These are phyloP conservation scores for Lotus japonicus DNA, from an alignment of 306 rosid genomes.

Conservation along the genomic window DNA sequence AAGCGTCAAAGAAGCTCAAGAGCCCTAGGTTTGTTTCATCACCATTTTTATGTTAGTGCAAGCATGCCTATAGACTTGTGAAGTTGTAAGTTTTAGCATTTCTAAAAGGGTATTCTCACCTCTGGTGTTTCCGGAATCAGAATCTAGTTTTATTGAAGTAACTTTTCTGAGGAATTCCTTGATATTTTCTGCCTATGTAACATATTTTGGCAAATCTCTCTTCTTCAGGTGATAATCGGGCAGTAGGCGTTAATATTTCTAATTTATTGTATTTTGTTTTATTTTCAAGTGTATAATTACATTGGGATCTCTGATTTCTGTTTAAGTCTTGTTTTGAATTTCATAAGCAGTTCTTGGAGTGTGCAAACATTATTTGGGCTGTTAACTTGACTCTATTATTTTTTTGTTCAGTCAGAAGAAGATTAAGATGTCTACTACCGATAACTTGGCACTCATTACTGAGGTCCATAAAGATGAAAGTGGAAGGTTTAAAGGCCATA, in stretches of 20 bases:
- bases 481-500: slow-evolving; percentile 23
- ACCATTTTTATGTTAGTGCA: neutral
- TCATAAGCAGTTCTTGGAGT: neutral
- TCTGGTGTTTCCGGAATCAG: neutral
- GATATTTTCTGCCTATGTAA: too few species aligned
- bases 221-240: too few species aligned
- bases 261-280: neutral
- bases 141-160: slow-evolving; percentile 8
- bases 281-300: neutral
- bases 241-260: neutral
- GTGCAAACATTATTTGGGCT: neutral
- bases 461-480: slow-evolving; percentile 32
- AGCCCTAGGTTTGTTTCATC: slow-evolving; percentile 51
- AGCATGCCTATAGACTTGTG: neutral
- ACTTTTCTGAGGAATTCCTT: neutral
- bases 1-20: slow-evolving; percentile 51
- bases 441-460: slow-evolving; percentile 31
- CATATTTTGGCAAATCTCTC: too few species aligned
- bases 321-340: neutral
- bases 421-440: slow-evolving; percentile 41
- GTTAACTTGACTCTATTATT: slow-evolving; percentile 20
- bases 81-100: neutral
- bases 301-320: neutral
- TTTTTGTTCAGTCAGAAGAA: slow-evolving; percentile 58
- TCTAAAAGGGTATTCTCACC: neutral